Evolutionary conservation across 1,284 basidiomycete species (phyloP).

Genomic region (Coniferiporia weirii): DNA sequence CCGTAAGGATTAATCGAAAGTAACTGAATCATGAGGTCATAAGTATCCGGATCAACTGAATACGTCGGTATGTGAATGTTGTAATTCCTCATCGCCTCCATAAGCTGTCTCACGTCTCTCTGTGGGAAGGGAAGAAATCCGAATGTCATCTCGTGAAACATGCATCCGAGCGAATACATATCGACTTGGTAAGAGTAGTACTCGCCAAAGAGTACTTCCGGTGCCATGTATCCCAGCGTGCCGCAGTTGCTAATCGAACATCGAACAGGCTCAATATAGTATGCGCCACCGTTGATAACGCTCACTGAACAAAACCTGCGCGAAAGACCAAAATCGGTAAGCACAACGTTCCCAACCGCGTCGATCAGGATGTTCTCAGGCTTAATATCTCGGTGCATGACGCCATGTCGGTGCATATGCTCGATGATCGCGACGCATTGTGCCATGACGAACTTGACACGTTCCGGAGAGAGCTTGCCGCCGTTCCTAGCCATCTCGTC

Average conservation of each 20-base stretch:
- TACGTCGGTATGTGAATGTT: background rate
- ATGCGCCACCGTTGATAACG: constrained; percentile 9
- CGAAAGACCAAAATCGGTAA: constrained; percentile 44
- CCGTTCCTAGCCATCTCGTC: background rate
- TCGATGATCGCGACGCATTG: background rate
- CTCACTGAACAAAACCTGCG: constrained; percentile 39
- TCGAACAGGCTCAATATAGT: background rate
- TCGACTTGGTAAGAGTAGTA: constrained; percentile 64
- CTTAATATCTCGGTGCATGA: constrained; percentile 63
- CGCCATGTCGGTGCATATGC: constrained; percentile 31
- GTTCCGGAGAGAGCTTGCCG: background rate
- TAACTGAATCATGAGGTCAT: background rate
- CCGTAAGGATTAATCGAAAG: background rate
- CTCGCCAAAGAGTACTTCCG: constrained; percentile 59
- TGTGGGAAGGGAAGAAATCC: constrained; percentile 26
- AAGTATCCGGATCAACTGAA: background rate
- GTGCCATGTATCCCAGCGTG: constrained; percentile 57
- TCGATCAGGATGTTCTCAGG: constrained; percentile 59
- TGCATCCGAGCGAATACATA: constrained; percentile 55
- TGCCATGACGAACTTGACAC: background rate
- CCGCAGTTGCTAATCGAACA: constrained; percentile 60
- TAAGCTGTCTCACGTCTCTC: background rate
- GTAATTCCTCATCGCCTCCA: background rate
- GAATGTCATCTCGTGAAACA: constrained; percentile 57
- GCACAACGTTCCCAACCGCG: constrained; percentile 50